Conservation (phyloP, 2,329 filamentous ascomycete genomes). For the Akanthomyces dipterigenus region DNA sequence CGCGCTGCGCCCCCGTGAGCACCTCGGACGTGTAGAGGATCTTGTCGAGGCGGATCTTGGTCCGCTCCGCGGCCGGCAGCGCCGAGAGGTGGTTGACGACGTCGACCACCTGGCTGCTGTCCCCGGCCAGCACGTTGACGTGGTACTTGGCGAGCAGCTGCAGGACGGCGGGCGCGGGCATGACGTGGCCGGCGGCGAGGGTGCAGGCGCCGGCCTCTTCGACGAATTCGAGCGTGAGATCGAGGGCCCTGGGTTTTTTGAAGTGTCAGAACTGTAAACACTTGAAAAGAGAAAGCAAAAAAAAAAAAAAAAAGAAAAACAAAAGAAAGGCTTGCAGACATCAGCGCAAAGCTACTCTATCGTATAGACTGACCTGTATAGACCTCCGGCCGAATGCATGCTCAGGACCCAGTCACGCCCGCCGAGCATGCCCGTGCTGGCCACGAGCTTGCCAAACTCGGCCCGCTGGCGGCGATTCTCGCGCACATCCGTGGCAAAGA, state of each 20-base stretch:
- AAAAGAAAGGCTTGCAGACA: too few species aligned
- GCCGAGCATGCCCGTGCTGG: conserved; percentile 23
- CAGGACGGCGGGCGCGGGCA: conserved; percentile 20
- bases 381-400: conserved; percentile 26
- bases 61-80: conserved; percentile 15
- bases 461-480: conserved; percentile 37
- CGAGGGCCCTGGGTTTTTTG: conserved; percentile 24
- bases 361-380: conserved; percentile 23
- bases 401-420: conserved; percentile 33
- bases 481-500: conserved; percentile 32
- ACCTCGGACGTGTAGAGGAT: conserved; percentile 39
- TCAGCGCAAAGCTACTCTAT: neutral
- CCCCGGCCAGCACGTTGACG: conserved; percentile 32
- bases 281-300: too few species aligned
- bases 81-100: conserved; percentile 29
- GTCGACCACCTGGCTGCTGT: conserved; percentile 31
- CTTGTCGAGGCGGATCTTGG: conserved; percentile 28
- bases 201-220: conserved; percentile 36
- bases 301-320: neutral
- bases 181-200: conserved; percentile 28
- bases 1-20: conserved; percentile 26
- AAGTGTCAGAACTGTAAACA: neutral
- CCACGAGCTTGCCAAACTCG: conserved; percentile 26
- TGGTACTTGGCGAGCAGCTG: conserved; percentile 24
- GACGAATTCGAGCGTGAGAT: conserved; percentile 32